These are phyloP conservation scores for Schrenkiella parvula DNA, from an alignment of 345 rosid species.

Conservation along the genomic window DNA sequence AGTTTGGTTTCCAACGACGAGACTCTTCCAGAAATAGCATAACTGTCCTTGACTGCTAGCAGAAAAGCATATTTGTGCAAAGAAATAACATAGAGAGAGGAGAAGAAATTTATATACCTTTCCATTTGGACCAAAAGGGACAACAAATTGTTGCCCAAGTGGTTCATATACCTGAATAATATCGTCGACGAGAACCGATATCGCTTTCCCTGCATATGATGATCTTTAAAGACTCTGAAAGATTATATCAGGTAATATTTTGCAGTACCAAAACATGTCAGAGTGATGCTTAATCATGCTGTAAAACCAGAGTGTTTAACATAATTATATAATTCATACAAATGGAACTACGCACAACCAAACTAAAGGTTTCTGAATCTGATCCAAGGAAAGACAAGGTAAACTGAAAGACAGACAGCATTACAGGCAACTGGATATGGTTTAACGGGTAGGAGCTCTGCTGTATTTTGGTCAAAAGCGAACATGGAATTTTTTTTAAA, in stretches of 20 bases:
- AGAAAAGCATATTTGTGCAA: conserved; percentile 11
- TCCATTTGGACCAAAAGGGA: conserved; percentile 10
- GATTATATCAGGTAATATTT: not conserved
- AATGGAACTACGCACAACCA: conserved; percentile 8
- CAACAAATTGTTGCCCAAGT: not conserved
- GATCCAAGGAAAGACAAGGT: conserved; percentile 20
- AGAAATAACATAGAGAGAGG: not conserved
- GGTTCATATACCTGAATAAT: conserved; percentile 17
- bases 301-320: not conserved
- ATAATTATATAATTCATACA: conserved; percentile 23
- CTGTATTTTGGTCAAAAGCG: conserved; percentile 40
- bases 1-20: not conserved
- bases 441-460: conserved; percentile 67
- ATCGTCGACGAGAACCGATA: not conserved
- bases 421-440: conserved; percentile 48
- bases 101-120: conserved; percentile 13
- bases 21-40: not conserved
- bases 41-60: not conserved
- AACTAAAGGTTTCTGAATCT: conserved; percentile 23
- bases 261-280: conserved; percentile 6
- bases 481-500: conserved; percentile 47
- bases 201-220: conserved; percentile 25
- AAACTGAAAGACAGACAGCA: conserved; percentile 32
- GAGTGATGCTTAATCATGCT: conserved; percentile 1
- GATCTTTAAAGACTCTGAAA: not conserved